phyloP scores from a whole-genome alignment of 306 rosid genomes.

The Malus orientalis region DNA sequence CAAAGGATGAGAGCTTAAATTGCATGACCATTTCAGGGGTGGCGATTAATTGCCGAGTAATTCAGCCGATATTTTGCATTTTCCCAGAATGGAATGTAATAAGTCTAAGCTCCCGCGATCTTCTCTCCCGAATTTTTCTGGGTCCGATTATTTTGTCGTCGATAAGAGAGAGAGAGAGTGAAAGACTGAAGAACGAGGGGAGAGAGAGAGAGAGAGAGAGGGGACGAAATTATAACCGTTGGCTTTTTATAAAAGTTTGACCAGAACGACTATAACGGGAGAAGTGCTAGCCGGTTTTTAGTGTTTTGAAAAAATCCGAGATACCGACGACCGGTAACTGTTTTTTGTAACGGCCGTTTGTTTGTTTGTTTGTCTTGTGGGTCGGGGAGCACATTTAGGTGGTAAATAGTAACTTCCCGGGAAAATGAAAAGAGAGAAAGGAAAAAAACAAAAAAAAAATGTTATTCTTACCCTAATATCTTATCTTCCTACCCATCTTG shows the following conservation, averaged over 20 bases:
- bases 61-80: constrained; percentile 12
- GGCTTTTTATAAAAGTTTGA: constrained; percentile 14
- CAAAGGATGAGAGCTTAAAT: constrained; percentile 34
- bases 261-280: constrained; percentile 12
- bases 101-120: constrained; percentile 7
- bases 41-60: constrained; percentile 15
- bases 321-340: background rate
- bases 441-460: background rate
- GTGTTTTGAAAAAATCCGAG: background rate
- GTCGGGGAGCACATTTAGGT: background rate
- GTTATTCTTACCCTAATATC: too few relatives aligned
- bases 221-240: constrained; percentile 41
- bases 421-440: background rate
- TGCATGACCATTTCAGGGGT: constrained; percentile 6
- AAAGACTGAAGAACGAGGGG: background rate
- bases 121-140: constrained; percentile 32
- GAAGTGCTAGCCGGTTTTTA: background rate
- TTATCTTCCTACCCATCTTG: too few relatives aligned
- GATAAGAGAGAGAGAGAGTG: background rate
- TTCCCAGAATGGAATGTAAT: constrained; percentile 15
- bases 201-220: background rate
- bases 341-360: constrained; percentile 10
- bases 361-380: background rate
- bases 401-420: background rate
- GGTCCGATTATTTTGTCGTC: constrained; percentile 15